A percentile compares a stretch with the other conserved stretches of the same genome.
phyloP scores from a whole-genome alignment of 2,329 filamentous ascomycete genomes.

The Phaeophleospora eucalypticola region DNA sequence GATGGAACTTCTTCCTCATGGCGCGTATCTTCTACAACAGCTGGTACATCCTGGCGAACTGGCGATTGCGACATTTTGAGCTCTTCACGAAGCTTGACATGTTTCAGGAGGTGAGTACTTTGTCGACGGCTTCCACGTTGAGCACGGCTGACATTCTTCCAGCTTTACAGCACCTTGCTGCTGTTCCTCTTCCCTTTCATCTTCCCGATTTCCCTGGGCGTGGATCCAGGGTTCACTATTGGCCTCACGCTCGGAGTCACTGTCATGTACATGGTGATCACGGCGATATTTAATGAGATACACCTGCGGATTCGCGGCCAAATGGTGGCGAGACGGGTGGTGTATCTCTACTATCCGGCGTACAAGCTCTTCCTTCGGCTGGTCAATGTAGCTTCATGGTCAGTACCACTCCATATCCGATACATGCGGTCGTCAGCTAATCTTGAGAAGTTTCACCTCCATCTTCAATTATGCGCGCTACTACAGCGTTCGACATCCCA shows the following conservation, averaged over 20 bases:
- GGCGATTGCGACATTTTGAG: slow-evolving; percentile 49
- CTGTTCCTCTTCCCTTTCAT: slow-evolving; percentile 39
- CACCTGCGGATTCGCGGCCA: slow-evolving; percentile 46
- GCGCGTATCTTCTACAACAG: slow-evolving; percentile 48
- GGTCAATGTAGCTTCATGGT: slow-evolving; percentile 40
- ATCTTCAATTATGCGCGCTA: slow-evolving; percentile 33
- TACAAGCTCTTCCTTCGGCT: slow-evolving; percentile 44
- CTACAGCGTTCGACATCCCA: slow-evolving; percentile 40
- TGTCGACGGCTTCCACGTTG: slow-evolving; percentile 44
- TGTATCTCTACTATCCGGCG: slow-evolving; percentile 42
- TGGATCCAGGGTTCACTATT: not conserved
- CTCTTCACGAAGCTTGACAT: slow-evolving; percentile 50
- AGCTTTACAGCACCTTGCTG: slow-evolving; percentile 1
- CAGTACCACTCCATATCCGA: slow-evolving; percentile 28
- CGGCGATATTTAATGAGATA: slow-evolving; percentile 45
- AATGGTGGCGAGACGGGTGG: slow-evolving; percentile 37
- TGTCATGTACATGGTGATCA: slow-evolving; percentile 1
- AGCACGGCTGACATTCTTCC: slow-evolving; percentile 27
- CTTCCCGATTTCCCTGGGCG: slow-evolving; percentile 34
- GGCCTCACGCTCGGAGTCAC: slow-evolving; percentile 1
- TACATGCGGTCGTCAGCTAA: not conserved
- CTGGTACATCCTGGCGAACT: slow-evolving; percentile 44
- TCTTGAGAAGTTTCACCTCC: not conserved
- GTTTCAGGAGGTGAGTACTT: slow-evolving; percentile 47
- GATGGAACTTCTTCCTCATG: slow-evolving; percentile 53